A percentile compares a stretch with the other conserved stretches of the same genome.
phyloP scores from a whole-genome alignment of 306 rosid species.

The Biancaea sappan region DNA sequence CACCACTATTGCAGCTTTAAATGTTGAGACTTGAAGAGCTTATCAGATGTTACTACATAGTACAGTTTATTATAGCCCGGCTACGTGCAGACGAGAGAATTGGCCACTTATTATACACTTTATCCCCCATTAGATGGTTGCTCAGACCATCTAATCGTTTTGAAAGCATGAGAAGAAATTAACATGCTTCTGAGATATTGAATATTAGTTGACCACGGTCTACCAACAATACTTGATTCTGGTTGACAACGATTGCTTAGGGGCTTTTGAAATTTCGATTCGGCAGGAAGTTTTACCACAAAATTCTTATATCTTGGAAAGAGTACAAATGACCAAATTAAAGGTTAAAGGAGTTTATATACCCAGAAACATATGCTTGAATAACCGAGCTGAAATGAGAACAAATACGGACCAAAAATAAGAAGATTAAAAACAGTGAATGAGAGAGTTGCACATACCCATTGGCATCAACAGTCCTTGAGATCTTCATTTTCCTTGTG shows the following conservation, averaged over 20 bases:
- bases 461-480: conserved; percentile 65
- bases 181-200: too few relatives aligned
- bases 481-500: conserved; percentile 96
- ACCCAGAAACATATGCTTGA: background rate
- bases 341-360: background rate
- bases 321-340: background rate
- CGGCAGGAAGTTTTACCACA: background rate
- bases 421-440: background rate
- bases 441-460: conserved; percentile 53
- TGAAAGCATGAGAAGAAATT: too few relatives aligned
- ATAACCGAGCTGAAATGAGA: background rate
- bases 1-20: background rate
- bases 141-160: too few relatives aligned
- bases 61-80: background rate
- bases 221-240: too few relatives aligned
- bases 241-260: too few relatives aligned
- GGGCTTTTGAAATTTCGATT: too few relatives aligned
- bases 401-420: background rate
- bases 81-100: too few relatives aligned
- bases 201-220: too few relatives aligned
- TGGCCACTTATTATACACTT: too few relatives aligned
- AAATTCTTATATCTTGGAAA: background rate
- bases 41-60: background rate
- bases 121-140: too few relatives aligned
- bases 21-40: background rate